These are phyloP conservation scores for Earliella scabrosa DNA, from an alignment of 1,284 basidiomycete species.

Conservation along the genomic window DNA sequence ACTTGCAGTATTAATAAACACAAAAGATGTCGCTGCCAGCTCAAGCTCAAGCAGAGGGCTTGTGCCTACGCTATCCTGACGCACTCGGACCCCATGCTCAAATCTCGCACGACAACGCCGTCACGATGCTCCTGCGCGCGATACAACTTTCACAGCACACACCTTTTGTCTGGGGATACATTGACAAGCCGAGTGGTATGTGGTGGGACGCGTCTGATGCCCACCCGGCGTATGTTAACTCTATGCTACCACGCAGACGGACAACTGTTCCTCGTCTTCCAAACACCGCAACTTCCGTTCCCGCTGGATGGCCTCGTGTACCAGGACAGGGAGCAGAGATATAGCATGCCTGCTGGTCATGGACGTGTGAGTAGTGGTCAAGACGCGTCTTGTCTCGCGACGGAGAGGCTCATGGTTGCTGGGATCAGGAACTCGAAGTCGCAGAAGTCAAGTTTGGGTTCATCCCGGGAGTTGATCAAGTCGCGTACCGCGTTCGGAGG, in stretches of 20 bases:
- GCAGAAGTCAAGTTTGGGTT: conserved; percentile 74
- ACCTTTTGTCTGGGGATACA: conserved; percentile 71
- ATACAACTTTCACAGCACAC: conserved; percentile 53
- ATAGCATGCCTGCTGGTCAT: conserved; percentile 48
- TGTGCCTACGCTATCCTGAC: conserved; percentile 72
- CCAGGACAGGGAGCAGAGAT: conserved; percentile 69
- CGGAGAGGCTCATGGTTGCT: too few species aligned
- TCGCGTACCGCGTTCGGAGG: conserved; percentile 66
- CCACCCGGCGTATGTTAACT: too few species aligned
- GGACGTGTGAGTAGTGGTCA: conserved; percentile 49
- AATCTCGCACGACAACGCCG: conserved; percentile 60
- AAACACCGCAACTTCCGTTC: conserved; percentile 57
- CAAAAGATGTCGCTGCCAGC: conserved; percentile 12
- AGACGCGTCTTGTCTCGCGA: too few species aligned
- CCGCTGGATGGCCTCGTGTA: conserved; percentile 76
- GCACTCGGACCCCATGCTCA: conserved; percentile 57
- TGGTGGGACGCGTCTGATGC: conserved; percentile 13
- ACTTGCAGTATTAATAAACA: too few species aligned
- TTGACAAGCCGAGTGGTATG: conserved; percentile 74
- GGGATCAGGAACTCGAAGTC: conserved; percentile 81
- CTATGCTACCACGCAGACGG: conserved; percentile 55
- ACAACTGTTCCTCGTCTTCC: conserved; percentile 61
- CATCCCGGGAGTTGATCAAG: conserved; percentile 64
- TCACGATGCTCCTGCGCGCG: conserved; percentile 62
- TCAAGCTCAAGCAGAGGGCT: conserved; percentile 32